phyloP scores from a whole-genome alignment of 352 stramenopile species.

The Phytophthora pisi region DNA sequence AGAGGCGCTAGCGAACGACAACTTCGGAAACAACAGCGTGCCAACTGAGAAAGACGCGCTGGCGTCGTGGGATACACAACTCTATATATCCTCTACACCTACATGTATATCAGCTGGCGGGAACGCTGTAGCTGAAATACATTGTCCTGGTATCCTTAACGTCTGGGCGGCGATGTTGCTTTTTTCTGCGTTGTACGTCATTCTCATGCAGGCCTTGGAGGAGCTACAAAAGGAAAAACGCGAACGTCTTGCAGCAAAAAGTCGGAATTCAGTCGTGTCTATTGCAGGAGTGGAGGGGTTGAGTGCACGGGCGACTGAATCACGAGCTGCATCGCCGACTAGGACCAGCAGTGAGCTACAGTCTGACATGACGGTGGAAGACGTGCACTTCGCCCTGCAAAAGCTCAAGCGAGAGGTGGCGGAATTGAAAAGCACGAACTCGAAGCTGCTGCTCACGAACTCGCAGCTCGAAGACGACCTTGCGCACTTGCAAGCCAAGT shows the following conservation, averaged over 20 bases:
- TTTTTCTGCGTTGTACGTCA: conserved; percentile 42
- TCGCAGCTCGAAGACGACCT: conserved; percentile 82
- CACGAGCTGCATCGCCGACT: conserved; percentile 14
- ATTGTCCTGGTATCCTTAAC: conserved; percentile 28
- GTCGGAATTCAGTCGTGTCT: conserved; percentile 23
- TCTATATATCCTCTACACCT: conserved; percentile 62
- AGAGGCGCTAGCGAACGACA: conserved; percentile 23
- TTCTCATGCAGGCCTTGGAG: conserved; percentile 55
- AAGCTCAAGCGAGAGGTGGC: conserved; percentile 74
- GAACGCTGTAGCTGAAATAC: background rate
- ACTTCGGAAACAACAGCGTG: conserved; percentile 18
- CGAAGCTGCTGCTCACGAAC: conserved; percentile 65
- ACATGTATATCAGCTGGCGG: background rate
- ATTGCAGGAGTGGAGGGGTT: conserved; percentile 11
- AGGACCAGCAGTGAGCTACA: conserved; percentile 4
- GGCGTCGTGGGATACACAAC: conserved; percentile 69
- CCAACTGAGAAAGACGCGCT: conserved; percentile 58
- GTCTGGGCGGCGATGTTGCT: conserved; percentile 6
- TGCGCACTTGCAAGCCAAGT: conserved; percentile 65
- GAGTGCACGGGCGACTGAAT: conserved; percentile 3
- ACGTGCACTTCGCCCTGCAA: conserved; percentile 71
- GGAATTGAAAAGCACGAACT: conserved; percentile 64
- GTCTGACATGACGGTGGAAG: conserved; percentile 43
- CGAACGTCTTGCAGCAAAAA: conserved; percentile 42
- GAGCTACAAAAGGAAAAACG: conserved; percentile 63